Evolutionary conservation across 805 yeast species (phyloP), one percentile per base, ranked within the genome.

Genomic region (Candida maris): DNA sequence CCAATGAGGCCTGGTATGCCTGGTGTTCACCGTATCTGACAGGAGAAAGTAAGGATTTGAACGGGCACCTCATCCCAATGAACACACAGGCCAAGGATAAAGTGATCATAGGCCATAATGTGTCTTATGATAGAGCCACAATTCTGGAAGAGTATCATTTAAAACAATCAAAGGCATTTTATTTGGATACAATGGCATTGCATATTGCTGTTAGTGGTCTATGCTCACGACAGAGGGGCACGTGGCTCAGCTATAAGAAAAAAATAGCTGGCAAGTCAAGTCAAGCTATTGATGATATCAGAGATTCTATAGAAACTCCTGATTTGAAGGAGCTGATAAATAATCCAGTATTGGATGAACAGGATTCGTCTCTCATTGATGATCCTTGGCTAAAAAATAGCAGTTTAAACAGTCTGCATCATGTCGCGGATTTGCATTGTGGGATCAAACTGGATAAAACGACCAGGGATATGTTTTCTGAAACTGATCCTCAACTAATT

Each of bases 11-110:
- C 0, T 88, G 97, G 95, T 93, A 89, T 54, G 79, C 81, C 0
- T 93, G 99, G 99, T 79, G 87, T 6, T 87, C 96, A 0, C 98
- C 99, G 0, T 79, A 72, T 55, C 57, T 93, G 15, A 70, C 83
- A 1, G 74, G 73, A 3, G 78, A 75, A 32, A 62, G 77, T 3
- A 62, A 66, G 5, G 48, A 57, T 3, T 52, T 62, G 14, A 72
- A 80, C 20, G 50, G 53, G 12, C 95, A 87, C 48, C 61, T 94
- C 36, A 77, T 94, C 0, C 96, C 97, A 0, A 55, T 91, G 56
- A 77, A 85, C 43, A 67, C 79, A 0, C 56, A 59, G 9, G 54
- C 56, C 3, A 49, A 49, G 2, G 68, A 72, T 5, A 80, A 78
- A 45, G 64, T 93, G 5, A 68, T 93, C 2, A 71, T 94, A 3